A percentile compares a stretch with the other conserved stretches of the same genome.
Evolutionary conservation across 176 grass and related monocot species (phyloP).

Genomic region (Phragmites australis): DNA sequence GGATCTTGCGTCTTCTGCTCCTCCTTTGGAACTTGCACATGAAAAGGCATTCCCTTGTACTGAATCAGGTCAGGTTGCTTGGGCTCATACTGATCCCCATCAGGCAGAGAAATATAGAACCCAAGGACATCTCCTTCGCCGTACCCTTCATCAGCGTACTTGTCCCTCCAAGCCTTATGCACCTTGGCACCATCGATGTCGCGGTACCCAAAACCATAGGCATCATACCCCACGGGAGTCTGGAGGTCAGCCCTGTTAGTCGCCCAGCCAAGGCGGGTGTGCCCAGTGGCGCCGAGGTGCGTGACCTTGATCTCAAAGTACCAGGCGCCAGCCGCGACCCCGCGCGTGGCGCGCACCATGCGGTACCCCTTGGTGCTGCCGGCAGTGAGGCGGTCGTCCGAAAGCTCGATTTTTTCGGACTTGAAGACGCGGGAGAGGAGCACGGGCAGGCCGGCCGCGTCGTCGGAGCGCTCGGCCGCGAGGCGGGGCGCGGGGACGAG

Average conservation of each 20-base stretch:
- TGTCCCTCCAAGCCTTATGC: constrained; percentile 72
- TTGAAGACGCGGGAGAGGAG: constrained; percentile 85
- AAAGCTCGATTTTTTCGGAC: constrained; percentile 74
- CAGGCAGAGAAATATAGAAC: constrained; percentile 84
- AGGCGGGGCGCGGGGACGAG: constrained; percentile 74
- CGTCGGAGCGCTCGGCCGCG: constrained; percentile 61
- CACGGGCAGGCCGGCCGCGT: constrained; percentile 54
- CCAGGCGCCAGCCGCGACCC: constrained; percentile 69
- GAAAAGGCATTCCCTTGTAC: constrained; percentile 80
- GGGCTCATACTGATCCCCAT: constrained; percentile 69
- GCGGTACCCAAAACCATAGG: constrained; percentile 71
- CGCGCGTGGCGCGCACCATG: constrained; percentile 86
- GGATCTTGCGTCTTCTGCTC: constrained; percentile 52
- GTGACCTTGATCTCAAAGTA: constrained; percentile 79
- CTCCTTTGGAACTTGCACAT: constrained; percentile 62
- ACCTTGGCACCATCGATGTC: constrained; percentile 82
- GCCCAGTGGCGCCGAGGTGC: constrained; percentile 59
- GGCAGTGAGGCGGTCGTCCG: constrained; percentile 73
- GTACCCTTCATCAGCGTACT: constrained; percentile 67
- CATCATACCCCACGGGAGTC: constrained; percentile 77
- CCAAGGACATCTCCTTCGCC: constrained; percentile 77
- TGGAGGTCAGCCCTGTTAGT: constrained; percentile 88
- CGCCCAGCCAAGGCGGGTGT: constrained; percentile 83
- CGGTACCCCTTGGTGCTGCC: constrained; percentile 86
- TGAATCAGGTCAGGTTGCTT: constrained; percentile 71